phyloP scores from a whole-genome alignment of 2,329 filamentous ascomycete genomes.

The Aspergillus novoparasiticus region DNA sequence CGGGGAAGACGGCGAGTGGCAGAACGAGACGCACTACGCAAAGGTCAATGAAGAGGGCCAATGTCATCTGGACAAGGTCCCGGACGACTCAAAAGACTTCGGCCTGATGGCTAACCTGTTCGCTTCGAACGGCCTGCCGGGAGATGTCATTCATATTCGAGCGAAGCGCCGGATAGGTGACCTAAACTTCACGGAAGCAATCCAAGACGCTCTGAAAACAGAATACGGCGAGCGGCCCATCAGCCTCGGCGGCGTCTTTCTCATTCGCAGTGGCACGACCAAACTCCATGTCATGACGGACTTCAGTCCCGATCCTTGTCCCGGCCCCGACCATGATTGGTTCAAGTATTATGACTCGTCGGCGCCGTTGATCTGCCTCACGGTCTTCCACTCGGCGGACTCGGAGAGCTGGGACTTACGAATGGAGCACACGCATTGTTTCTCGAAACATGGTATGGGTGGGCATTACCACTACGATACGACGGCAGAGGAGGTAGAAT shows the following conservation, averaged over 20 bases:
- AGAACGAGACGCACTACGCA: neutral
- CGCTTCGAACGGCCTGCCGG: neutral
- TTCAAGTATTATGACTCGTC: neutral
- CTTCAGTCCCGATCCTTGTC: neutral
- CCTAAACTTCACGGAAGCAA: neutral
- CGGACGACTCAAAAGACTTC: neutral
- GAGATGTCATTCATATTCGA: neutral
- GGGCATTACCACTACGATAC: neutral
- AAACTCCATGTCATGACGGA: neutral
- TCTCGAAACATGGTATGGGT: neutral
- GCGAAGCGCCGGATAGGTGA: neutral
- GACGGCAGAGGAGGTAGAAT: neutral
- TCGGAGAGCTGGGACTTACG: neutral
- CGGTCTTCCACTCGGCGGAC: neutral
- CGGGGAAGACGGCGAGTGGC: neutral
- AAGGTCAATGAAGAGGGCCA: neutral
- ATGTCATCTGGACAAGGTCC: neutral
- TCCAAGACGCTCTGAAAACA: neutral
- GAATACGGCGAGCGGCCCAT: neutral
- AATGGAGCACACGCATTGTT: neutral
- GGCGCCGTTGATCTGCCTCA: neutral
- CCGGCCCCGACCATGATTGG: neutral
- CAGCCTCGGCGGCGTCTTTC: neutral
- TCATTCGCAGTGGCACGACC: neutral
- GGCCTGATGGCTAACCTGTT: neutral